Conservation (phyloP, 352 stramenopile species). For the Phytophthora pini region DNA sequence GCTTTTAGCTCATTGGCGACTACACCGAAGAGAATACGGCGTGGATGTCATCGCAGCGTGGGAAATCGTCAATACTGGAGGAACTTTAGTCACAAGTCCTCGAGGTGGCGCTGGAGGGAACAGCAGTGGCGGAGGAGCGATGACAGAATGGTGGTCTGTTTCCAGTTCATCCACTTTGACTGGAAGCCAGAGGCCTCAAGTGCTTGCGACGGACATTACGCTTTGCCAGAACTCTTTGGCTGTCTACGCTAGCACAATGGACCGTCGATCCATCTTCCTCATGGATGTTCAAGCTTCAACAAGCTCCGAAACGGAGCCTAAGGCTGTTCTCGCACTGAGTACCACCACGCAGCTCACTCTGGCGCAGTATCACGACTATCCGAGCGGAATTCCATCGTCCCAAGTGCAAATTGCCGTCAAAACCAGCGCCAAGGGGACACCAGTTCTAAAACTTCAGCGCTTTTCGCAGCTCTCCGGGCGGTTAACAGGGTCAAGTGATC, state of each 20-base stretch:
- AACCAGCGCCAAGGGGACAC: conserved; percentile 24
- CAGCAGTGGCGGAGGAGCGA: conserved; percentile 30
- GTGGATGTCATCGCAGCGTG: conserved; percentile 32
- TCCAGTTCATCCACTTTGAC: conserved; percentile 13
- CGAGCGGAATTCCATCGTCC: conserved; percentile 42
- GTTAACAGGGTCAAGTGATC: conserved; percentile 40
- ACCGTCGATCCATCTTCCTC: conserved; percentile 29
- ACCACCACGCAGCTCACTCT: conserved; percentile 54
- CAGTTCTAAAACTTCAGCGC: conserved; percentile 55
- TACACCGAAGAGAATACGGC: conserved; percentile 21
- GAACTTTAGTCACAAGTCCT: conserved; percentile 32
- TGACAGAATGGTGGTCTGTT: conserved; percentile 38
- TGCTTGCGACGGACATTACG: conserved; percentile 24
- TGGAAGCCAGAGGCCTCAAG: not conserved
- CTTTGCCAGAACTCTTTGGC: conserved; percentile 40
- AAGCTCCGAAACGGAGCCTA: conserved; percentile 11
- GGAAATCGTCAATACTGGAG: conserved; percentile 28
- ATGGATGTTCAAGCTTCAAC: conserved; percentile 23
- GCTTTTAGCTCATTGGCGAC: conserved; percentile 55
- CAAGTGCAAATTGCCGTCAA: conserved; percentile 53
- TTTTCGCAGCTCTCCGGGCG: conserved; percentile 55
- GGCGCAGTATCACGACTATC: conserved; percentile 75
- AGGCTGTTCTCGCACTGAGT: conserved; percentile 24
- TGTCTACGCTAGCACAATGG: conserved; percentile 32
- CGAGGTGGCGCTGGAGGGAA: conserved; percentile 33